Evolutionary conservation across 441 rosid genomes (phyloP).

Genomic region (Erodium texanum): DNA sequence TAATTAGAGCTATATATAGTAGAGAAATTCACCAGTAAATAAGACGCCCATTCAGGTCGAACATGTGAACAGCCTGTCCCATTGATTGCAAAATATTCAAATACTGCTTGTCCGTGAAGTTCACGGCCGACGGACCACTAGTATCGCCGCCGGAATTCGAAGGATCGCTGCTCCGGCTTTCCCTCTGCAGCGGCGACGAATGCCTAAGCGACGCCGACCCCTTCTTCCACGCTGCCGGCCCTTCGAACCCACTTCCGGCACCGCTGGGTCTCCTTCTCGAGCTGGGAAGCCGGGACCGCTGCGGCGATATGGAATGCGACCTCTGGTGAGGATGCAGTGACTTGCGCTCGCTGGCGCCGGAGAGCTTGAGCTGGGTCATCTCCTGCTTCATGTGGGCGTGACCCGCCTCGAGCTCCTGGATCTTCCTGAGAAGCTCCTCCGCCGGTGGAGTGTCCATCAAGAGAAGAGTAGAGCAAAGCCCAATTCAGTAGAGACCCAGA

Average conservation of each 20-base stretch:
- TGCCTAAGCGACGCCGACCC: slow-evolving; percentile 57
- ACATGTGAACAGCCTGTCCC: slow-evolving; percentile 88
- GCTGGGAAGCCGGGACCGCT: slow-evolving; percentile 32
- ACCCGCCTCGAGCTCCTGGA: slow-evolving; percentile 78
- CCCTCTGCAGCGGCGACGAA: slow-evolving; percentile 79
- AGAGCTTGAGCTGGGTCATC: slow-evolving; percentile 60
- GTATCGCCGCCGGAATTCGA: slow-evolving; percentile 13
- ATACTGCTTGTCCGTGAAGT: slow-evolving; percentile 59
- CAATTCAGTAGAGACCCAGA: not conserved
- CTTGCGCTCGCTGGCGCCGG: slow-evolving; percentile 24
- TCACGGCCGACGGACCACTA: slow-evolving; percentile 46
- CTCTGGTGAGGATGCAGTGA: slow-evolving; percentile 31
- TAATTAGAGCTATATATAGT: not conserved
- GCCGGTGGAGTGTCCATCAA: slow-evolving; percentile 58
- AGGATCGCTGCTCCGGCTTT: slow-evolving; percentile 34
- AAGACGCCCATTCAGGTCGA: slow-evolving; percentile 47
- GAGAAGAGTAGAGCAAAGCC: too few species aligned
- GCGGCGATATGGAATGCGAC: slow-evolving; percentile 80
- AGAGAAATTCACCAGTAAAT: slow-evolving; percentile 63
- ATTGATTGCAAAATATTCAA: slow-evolving; percentile 82
- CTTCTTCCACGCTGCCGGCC: slow-evolving; percentile 35
- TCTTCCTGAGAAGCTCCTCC: slow-evolving; percentile 71
- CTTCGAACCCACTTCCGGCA: slow-evolving; percentile 18
- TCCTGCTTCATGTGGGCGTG: slow-evolving; percentile 70
- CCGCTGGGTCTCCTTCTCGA: slow-evolving; percentile 31